phyloP scores from a whole-genome alignment of 441 rosid species.

The Dalechampia spathulata region DNA sequence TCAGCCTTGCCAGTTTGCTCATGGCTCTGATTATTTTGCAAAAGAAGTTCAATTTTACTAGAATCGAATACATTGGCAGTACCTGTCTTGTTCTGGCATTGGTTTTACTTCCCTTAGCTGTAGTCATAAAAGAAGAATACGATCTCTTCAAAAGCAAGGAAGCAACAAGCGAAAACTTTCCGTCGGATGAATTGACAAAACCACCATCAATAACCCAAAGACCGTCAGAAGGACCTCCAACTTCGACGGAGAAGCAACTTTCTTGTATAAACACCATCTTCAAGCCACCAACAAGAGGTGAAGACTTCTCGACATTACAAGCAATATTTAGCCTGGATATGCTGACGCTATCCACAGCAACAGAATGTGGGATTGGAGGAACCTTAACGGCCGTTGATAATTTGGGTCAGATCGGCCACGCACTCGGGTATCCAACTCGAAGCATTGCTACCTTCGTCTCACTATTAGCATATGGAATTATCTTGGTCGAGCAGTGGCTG shows the following conservation, averaged over 20 bases:
- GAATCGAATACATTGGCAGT: conserved; percentile 21
- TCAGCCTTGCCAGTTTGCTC: conserved; percentile 29
- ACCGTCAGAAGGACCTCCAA: background rate
- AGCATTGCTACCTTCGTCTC: conserved; percentile 35
- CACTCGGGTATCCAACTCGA: conserved; percentile 32
- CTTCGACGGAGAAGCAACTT: conserved; percentile 6
- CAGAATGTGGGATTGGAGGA: conserved; percentile 40
- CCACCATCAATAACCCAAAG: too few relatives aligned
- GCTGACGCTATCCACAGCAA: conserved; percentile 35
- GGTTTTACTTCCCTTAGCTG: conserved; percentile 36
- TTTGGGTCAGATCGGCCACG: conserved; percentile 35
- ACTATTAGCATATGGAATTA: conserved; percentile 45
- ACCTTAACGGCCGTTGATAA: conserved; percentile 41
- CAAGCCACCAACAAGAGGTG: conserved; percentile 36
- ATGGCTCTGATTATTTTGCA: conserved; percentile 28
- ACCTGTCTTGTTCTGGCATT: conserved; percentile 34
- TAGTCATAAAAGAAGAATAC: conserved; percentile 45
- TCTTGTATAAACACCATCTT: conserved; percentile 26
- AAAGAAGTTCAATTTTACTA: conserved; percentile 22
- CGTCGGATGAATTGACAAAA: background rate
- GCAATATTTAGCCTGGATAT: conserved; percentile 46
- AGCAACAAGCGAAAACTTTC: conserved; percentile 19
- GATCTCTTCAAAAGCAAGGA: conserved; percentile 25
- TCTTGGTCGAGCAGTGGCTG: conserved; percentile 32
- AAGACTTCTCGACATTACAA: conserved; percentile 41